phyloP scores from a whole-genome alignment of 495 filamentous ascomycete genomes.

The Xylaria grammica region DNA sequence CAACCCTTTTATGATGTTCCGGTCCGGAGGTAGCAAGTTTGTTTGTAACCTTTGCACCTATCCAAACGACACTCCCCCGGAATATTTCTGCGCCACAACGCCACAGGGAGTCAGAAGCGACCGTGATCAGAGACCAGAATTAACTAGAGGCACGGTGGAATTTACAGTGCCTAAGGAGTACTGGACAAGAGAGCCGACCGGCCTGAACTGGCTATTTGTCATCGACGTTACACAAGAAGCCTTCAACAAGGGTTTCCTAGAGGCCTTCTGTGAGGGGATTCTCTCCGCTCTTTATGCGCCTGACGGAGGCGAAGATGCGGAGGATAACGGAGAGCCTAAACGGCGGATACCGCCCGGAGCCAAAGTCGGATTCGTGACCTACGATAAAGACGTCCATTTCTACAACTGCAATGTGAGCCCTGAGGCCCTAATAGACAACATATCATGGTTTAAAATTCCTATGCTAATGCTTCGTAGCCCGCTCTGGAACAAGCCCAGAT shows the following conservation, averaged over 20 bases:
- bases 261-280: slow-evolving; percentile 90
- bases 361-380: slow-evolving; percentile 94
- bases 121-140: slow-evolving; percentile 85
- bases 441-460: background rate
- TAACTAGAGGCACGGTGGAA: slow-evolving; percentile 90
- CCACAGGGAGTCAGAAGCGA: slow-evolving; percentile 88
- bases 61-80: slow-evolving; percentile 89
- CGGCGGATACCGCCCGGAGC: slow-evolving; percentile 73
- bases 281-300: slow-evolving; percentile 79
- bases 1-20: slow-evolving; percentile 98
- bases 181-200: slow-evolving; percentile 93
- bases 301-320: slow-evolving; percentile 56
- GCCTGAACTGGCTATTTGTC: slow-evolving; percentile 85
- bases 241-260: slow-evolving; percentile 85
- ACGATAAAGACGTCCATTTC: slow-evolving; percentile 94
- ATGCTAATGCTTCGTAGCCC: slow-evolving; percentile 52
- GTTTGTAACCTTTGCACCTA: slow-evolving; percentile 99
- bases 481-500: slow-evolving; percentile 89
- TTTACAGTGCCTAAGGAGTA: slow-evolving; percentile 98
- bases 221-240: slow-evolving; percentile 93
- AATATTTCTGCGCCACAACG: slow-evolving; percentile 92
- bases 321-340: slow-evolving; percentile 62
- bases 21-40: slow-evolving; percentile 91
- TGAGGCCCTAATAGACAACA: background rate
- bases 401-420: slow-evolving; percentile 84